A percentile compares a stretch with the other conserved stretches of the same genome.
Evolutionary conservation across 1,139 yeast genomes (phyloP).

Genomic region (Yamadazyma triangularis): DNA sequence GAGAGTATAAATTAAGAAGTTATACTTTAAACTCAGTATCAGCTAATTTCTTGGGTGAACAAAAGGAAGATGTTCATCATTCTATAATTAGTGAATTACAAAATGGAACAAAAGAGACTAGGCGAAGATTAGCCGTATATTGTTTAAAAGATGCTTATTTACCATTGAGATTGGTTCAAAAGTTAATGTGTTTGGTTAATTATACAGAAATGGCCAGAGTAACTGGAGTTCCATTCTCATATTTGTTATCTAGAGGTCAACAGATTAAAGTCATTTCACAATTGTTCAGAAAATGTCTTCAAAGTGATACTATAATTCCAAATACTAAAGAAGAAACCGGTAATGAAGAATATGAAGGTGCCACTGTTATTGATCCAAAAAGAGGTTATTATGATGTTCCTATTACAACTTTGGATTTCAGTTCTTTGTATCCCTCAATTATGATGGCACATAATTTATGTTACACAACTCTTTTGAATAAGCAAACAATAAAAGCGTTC

Average conservation of each 20-base stretch:
- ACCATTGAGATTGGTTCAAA: conserved; percentile 82
- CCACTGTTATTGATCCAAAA: conserved; percentile 94
- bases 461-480: conserved; percentile 80
- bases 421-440: conserved; percentile 94
- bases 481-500: conserved; percentile 63
- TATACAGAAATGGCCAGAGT: conserved; percentile 99
- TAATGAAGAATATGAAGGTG: conserved; percentile 96
- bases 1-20: conserved; percentile 92
- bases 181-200: conserved; percentile 92
- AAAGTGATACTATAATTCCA: conserved; percentile 84
- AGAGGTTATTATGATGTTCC: conserved; percentile 97
- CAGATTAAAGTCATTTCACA: conserved; percentile 97
- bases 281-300: conserved; percentile 83
- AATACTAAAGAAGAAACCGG: conserved; percentile 80
- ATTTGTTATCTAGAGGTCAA: conserved; percentile 86
- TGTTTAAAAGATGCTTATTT: conserved; percentile 95
- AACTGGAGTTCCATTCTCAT: conserved; percentile 96
- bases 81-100: conserved; percentile 93
- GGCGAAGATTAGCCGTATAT: conserved; percentile 93
- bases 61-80: conserved; percentile 97
- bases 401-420: conserved; percentile 95
- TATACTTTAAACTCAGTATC: conserved; percentile 95
- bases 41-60: conserved; percentile 90
- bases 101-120: conserved; percentile 86
- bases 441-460: conserved; percentile 99